These are phyloP conservation scores for Epichloe baconii DNA, from an alignment of 2,329 filamentous ascomycete species.

Conservation along the genomic window DNA sequence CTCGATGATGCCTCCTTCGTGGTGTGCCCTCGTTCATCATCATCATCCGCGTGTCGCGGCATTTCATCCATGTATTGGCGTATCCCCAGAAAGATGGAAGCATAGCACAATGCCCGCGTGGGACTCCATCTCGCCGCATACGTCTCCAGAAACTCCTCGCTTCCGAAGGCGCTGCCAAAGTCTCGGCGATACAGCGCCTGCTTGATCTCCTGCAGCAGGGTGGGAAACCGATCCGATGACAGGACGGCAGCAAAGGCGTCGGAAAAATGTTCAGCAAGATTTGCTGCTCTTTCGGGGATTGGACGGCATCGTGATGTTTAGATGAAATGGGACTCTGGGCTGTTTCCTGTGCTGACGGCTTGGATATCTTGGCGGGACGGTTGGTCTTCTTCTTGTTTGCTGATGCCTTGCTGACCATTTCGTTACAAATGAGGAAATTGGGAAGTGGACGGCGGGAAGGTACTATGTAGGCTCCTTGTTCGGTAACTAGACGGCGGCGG, in stretches of 20 bases:
- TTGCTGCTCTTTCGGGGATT: constrained; percentile 39
- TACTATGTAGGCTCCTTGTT: neutral
- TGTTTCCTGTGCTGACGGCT: neutral
- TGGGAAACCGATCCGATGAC: constrained; percentile 31
- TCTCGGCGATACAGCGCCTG: constrained; percentile 74
- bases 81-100: constrained; percentile 35
- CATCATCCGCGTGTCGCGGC: neutral
- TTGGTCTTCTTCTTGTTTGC: neutral
- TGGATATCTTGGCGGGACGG: neutral
- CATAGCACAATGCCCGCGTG: constrained; percentile 69
- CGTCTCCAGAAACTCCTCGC: constrained; percentile 56
- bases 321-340: neutral
- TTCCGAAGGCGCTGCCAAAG: constrained; percentile 67
- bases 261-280: constrained; percentile 56
- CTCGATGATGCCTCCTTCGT: neutral
- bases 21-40: neutral
- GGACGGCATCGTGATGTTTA: neutral
- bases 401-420: constrained; percentile 4
- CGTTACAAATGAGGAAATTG: neutral
- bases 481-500: neutral
- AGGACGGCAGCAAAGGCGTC: constrained; percentile 45
- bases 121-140: constrained; percentile 91
- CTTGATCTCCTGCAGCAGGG: constrained; percentile 69
- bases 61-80: constrained; percentile 20
- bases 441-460: neutral